Conservation (phyloP, 2,329 filamentous ascomycete genomes). For the Fusarium virguliforme region DNA sequence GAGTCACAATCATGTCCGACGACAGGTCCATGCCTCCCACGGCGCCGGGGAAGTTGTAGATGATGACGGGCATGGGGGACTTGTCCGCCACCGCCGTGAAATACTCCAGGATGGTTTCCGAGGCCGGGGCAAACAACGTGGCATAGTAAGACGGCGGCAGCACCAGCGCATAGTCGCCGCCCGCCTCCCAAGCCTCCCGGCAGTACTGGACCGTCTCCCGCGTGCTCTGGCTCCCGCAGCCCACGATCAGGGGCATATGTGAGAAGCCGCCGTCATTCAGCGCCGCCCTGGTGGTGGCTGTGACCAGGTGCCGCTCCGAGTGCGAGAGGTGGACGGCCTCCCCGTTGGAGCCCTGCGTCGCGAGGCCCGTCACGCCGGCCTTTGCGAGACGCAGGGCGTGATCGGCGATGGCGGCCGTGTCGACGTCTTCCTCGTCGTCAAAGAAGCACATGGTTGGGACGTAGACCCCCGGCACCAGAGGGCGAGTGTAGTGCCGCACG, state of each 20-base stretch:
- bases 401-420: conserved; percentile 72
- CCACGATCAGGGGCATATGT: conserved; percentile 81
- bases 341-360: conserved; percentile 86
- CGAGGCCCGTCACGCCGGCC: conserved; percentile 80
- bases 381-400: conserved; percentile 80
- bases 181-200: conserved; percentile 76
- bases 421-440: conserved; percentile 77
- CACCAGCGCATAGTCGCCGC: conserved; percentile 83
- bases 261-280: conserved; percentile 76
- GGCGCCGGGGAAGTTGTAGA: conserved; percentile 80
- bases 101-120: conserved; percentile 72
- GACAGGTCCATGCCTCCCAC: conserved; percentile 75
- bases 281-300: conserved; percentile 77
- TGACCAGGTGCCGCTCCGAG: conserved; percentile 78
- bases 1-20: conserved; percentile 73
- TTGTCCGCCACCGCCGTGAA: conserved; percentile 76
- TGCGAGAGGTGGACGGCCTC: conserved; percentile 85
- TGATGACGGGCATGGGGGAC: conserved; percentile 76
- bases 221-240: conserved; percentile 81
- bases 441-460: conserved; percentile 85
- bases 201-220: conserved; percentile 81
- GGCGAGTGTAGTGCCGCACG: conserved; percentile 54
- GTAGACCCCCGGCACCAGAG: conserved; percentile 73
- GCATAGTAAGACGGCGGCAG: conserved; percentile 85
- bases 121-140: conserved; percentile 70